Conservation (phyloP, 2,329 filamentous ascomycete genomes). For the Ilyonectria robusta region DNA sequence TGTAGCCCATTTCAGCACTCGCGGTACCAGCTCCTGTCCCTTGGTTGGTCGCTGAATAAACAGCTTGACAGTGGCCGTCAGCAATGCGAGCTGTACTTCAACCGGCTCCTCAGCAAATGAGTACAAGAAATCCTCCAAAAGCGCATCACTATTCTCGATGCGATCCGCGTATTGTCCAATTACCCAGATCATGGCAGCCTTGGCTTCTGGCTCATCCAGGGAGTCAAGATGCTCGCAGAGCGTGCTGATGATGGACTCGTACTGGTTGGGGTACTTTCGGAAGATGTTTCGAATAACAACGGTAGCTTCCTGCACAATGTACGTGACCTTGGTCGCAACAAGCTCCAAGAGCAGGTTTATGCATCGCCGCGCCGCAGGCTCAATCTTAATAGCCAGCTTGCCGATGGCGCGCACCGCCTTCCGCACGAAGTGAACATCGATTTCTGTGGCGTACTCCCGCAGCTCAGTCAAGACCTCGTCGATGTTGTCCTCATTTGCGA, state of each 20-base stretch:
- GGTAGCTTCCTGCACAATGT: slow-evolving; percentile 98
- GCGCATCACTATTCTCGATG: slow-evolving; percentile 95
- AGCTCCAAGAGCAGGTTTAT: slow-evolving; percentile 94
- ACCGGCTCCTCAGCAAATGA: slow-evolving; percentile 95
- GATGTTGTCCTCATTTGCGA: slow-evolving; percentile 95
- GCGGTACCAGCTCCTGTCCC: slow-evolving; percentile 92
- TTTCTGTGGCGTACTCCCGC: slow-evolving; percentile 97
- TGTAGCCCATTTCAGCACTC: slow-evolving; percentile 97
- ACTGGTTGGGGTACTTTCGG: slow-evolving; percentile 98
- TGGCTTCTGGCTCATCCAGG: slow-evolving; percentile 96
- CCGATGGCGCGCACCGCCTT: slow-evolving; percentile 98
- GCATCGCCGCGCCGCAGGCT: slow-evolving; percentile 89
- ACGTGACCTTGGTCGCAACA: slow-evolving; percentile 97
- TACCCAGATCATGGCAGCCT: slow-evolving; percentile 99
- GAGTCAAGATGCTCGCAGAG: slow-evolving; percentile 97
- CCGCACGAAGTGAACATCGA: slow-evolving; percentile 98
- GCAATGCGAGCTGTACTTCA: slow-evolving; percentile 92
- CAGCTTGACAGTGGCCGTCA: slow-evolving; percentile 96
- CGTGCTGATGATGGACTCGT: slow-evolving; percentile 96
- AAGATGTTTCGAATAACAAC: slow-evolving; percentile 99
- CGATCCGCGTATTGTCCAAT: slow-evolving; percentile 98
- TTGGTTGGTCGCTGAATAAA: slow-evolving; percentile 98
- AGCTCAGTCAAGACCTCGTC: slow-evolving; percentile 94
- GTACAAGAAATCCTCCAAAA: slow-evolving; percentile 95
- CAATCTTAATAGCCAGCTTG: slow-evolving; percentile 98